Percentiles rank a stretch among this genome's conserved stretches.
Evolutionary conservation across 345 rosid genomes (phyloP).

Genomic region (Fremontodendron californicum): DNA sequence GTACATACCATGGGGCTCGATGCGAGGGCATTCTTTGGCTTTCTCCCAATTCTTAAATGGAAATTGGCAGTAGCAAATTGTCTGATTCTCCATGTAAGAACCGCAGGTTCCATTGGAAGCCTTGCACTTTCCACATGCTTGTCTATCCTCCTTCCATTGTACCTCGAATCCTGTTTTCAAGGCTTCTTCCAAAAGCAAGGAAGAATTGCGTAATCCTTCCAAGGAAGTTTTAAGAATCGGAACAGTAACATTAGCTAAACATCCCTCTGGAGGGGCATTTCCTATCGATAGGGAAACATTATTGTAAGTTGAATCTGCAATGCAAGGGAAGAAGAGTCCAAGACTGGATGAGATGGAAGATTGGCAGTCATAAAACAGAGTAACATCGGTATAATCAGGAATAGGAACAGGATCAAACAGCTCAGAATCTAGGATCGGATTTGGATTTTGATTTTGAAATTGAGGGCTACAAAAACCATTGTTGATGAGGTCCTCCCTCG

Average conservation of each 20-base stretch:
- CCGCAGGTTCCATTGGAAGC: too few species aligned
- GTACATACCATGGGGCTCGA: too few species aligned
- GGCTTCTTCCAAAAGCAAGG: neutral
- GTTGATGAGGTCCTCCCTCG: too few species aligned
- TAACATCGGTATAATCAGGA: slow-evolving; percentile 24
- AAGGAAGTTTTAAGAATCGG: slow-evolving; percentile 7
- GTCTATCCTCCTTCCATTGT: slow-evolving; percentile 19
- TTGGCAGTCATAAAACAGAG: slow-evolving; percentile 25
- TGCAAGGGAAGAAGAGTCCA: neutral
- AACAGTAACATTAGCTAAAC: slow-evolving; percentile 11
- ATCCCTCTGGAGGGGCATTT: neutral
- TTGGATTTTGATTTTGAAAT: neutral
- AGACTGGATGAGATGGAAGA: neutral
- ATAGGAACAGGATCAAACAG: neutral
- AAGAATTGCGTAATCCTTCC: neutral
- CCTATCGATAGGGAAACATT: neutral
- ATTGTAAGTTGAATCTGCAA: neutral
- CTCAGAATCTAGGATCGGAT: slow-evolving; percentile 6
- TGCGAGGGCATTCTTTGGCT: too few species aligned
- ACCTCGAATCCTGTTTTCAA: too few species aligned
- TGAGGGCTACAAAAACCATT: too few species aligned
- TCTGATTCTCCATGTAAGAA: too few species aligned
- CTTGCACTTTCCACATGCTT: slow-evolving; percentile 16
- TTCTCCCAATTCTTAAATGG: too few species aligned
- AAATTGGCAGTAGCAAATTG: too few species aligned